Base-by-base conservation (phyloP, 441 rosid genomes). In the Populus hybrid region DNA sequence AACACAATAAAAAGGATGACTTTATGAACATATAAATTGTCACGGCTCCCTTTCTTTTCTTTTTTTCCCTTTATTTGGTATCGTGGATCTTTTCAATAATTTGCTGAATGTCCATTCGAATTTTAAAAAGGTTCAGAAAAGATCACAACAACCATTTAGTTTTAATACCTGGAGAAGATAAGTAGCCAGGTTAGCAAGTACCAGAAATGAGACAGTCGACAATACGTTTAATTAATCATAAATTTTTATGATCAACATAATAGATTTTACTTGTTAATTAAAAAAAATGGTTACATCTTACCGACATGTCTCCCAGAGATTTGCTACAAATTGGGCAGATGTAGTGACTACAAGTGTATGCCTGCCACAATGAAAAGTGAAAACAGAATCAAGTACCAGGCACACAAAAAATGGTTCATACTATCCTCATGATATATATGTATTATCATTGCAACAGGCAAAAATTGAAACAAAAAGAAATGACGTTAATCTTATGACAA, bases 261-360 rank as follows among this genome's bases (percentile, higher is more conserved):
- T 14, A 20, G 46, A 32, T 46, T 12, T 36, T 40, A 3, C 67
- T 26, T 28, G 30, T 5, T 16, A 23, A 32, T 5, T 7, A 16
- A 30, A 26, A 38, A 50, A 61, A 30, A 30, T 30, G 32, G 32
- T 30, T 30, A 30, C 32, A 30, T 30, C 92, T 80, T 90, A 92
- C 96, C 79, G 92, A 90, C 96, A 92, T 92, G 85, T 92, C 94
- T 75, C 96, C 96, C 85, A 92, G 69, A 16, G 96, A 92, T 81
- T 90, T 92, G 90, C 96, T 88, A 79, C 96, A 92, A 61, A 92
- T 87, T 28, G 96, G 94, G 73, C 96, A 92, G 80, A 83, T 83
- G 79, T 92, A 92, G 80, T 90, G 96, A 73, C 93, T 90, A 87
- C 92, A 89, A 21, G 96, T 90, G 80, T 92, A 92, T 69, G 94